Evolutionary conservation across 2,329 filamentous ascomycete species (phyloP).

Genomic region (Cyphellophora attinorum): DNA sequence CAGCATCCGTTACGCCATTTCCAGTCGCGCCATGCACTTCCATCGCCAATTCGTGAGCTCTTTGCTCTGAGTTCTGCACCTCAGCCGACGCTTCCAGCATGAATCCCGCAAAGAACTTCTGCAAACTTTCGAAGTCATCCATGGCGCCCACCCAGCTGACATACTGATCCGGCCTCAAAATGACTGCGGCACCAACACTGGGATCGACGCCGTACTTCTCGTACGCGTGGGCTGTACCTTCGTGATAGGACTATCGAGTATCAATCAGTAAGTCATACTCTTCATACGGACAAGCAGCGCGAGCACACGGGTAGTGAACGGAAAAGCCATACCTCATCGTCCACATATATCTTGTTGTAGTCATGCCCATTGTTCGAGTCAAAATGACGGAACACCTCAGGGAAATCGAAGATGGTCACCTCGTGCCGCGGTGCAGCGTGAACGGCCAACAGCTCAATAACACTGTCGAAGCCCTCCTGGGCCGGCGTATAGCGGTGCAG

Average conservation of each 20-base stretch:
- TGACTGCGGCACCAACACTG: constrained; percentile 47
- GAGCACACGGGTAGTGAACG: too few relatives aligned
- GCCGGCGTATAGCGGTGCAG: constrained; percentile 35
- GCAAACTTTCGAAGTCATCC: constrained; percentile 14
- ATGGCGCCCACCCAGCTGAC: constrained; percentile 27
- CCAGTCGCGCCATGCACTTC: too few relatives aligned
- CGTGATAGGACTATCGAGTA: constrained; percentile 22
- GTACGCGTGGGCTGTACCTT: constrained; percentile 24
- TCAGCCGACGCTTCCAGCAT: too few relatives aligned
- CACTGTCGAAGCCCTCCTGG: constrained; percentile 29
- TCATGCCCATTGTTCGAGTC: constrained; percentile 42
- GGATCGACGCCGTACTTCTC: constrained; percentile 49
- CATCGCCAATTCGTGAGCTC: too few relatives aligned
- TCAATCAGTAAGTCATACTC: too few relatives aligned
- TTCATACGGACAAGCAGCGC: too few relatives aligned
- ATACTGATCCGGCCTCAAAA: constrained; percentile 60
- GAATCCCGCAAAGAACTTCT: constrained; percentile 14
- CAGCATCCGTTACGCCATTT: too few relatives aligned
- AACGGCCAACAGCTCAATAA: constrained; percentile 53
- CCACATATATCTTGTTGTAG: constrained; percentile 48
- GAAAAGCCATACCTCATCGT: constrained; percentile 35
- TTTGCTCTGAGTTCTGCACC: too few relatives aligned
- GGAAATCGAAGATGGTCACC: constrained; percentile 43
- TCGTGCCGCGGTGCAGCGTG: constrained; percentile 44
- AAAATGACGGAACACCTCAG: constrained; percentile 39